Conservation (phyloP, 2,329 filamentous ascomycete species). For the Fonsecaea nubica region DNA sequence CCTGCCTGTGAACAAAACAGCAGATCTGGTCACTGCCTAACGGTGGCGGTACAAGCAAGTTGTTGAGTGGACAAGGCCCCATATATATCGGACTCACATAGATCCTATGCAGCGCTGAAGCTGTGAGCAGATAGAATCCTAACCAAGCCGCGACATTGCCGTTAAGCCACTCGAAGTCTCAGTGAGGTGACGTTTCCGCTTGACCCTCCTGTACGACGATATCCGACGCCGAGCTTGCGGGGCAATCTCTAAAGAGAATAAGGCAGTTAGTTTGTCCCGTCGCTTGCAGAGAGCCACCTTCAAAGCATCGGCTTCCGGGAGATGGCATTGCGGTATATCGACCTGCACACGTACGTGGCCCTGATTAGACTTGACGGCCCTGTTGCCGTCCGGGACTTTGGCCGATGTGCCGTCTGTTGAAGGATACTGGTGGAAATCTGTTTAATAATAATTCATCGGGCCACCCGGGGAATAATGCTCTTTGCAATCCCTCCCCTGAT, state of each 20-base stretch:
- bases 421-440: neutral
- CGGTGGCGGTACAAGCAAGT: neutral
- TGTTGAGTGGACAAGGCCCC: neutral
- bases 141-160: neutral
- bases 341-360: neutral
- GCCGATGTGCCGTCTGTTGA: neutral
- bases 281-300: neutral
- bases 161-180: neutral
- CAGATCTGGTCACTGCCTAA: neutral
- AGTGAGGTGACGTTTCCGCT: neutral
- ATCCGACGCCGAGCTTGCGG: neutral
- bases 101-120: neutral
- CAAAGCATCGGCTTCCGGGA: neutral
- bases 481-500: neutral
- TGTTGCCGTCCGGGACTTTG: neutral
- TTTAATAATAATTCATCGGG: neutral
- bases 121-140: neutral
- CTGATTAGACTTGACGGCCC: neutral
- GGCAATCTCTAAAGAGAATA: neutral
- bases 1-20: neutral
- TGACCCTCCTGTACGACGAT: neutral
- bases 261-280: neutral
- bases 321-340: neutral
- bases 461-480: neutral
- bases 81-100: neutral